phyloP scores from a whole-genome alignment of 495 filamentous ascomycete genomes.

The Penicillium atrosanguineum region DNA sequence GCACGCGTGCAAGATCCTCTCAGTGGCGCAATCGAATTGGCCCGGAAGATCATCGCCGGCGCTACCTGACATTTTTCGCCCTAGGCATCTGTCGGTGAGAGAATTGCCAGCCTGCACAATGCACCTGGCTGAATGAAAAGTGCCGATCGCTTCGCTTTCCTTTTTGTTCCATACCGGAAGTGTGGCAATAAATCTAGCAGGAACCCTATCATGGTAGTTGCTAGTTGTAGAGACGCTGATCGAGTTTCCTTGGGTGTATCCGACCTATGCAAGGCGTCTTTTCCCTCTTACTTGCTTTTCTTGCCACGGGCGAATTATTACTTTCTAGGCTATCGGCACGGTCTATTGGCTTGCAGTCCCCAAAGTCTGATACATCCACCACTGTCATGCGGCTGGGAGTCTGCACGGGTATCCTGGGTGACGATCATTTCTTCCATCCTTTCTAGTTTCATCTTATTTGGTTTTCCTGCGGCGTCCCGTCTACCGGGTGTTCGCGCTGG shows the following conservation, averaged over 20 bases:
- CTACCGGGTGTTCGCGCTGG: conserved; percentile 38
- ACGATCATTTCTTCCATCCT: conserved; percentile 37
- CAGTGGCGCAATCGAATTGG: neutral
- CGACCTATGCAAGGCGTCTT: conserved; percentile 16
- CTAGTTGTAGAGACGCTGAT: conserved; percentile 4
- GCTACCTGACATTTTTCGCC: conserved; percentile 9
- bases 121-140: conserved; percentile 24
- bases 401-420: conserved; percentile 38
- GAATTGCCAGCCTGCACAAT: conserved; percentile 24
- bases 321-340: conserved; percentile 10
- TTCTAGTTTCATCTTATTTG: conserved; percentile 43
- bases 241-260: conserved; percentile 24
- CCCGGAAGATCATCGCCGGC: neutral
- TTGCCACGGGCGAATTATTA: conserved; percentile 9
- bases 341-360: conserved; percentile 31
- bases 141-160: conserved; percentile 32
- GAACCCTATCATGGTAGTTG: neutral
- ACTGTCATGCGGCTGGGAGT: conserved; percentile 39
- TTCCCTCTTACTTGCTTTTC: conserved; percentile 13
- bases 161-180: neutral
- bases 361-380: conserved; percentile 35
- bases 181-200: neutral
- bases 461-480: conserved; percentile 41
- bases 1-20: neutral
- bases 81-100: conserved; percentile 32